These are phyloP conservation scores for Crithidia mellificae DNA, from an alignment of 208 protist genomes.

Conservation along the genomic window DNA sequence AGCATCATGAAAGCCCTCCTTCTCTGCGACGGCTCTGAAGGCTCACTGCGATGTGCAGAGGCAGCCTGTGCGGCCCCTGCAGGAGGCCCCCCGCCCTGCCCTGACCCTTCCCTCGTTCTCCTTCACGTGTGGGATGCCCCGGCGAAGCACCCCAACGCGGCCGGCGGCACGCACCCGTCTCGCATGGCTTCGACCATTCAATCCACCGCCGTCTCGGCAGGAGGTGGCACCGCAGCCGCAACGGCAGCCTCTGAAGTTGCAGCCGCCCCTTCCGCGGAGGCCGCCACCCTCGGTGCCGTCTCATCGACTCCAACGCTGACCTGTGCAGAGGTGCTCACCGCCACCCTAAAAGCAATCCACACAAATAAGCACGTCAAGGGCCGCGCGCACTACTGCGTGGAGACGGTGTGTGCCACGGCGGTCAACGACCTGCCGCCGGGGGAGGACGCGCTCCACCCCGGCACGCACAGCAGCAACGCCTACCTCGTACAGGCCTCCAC, in stretches of 20 bases:
- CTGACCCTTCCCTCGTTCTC: conserved; percentile 64
- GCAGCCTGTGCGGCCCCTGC: conserved; percentile 60
- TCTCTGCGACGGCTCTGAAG: conserved; percentile 78
- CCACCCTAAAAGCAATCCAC: conserved; percentile 46
- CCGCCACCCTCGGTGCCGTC: not conserved
- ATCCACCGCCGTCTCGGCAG: not conserved
- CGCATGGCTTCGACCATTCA: not conserved
- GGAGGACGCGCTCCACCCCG: too few relatives aligned
- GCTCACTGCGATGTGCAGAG: conserved; percentile 63
- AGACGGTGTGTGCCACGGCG: conserved; percentile 38
- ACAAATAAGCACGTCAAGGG: conserved; percentile 66
- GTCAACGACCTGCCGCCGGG: too few relatives aligned
- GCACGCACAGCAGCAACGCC: not conserved
- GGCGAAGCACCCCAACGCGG: not conserved
- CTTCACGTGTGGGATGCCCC: conserved; percentile 61
- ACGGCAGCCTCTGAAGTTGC: not conserved
- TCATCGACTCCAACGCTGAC: not conserved
- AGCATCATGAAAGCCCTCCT: conserved; percentile 55
- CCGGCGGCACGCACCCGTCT: not conserved
- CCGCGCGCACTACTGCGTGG: conserved; percentile 74
- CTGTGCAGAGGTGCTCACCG: conserved; percentile 40
- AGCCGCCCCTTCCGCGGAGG: not conserved
- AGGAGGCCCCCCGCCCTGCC: conserved; percentile 15
- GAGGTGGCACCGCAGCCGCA: not conserved
- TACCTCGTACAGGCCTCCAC: not conserved